Base-by-base conservation (phyloP, 345 rosid species). In the Syzygium grande region DNA sequence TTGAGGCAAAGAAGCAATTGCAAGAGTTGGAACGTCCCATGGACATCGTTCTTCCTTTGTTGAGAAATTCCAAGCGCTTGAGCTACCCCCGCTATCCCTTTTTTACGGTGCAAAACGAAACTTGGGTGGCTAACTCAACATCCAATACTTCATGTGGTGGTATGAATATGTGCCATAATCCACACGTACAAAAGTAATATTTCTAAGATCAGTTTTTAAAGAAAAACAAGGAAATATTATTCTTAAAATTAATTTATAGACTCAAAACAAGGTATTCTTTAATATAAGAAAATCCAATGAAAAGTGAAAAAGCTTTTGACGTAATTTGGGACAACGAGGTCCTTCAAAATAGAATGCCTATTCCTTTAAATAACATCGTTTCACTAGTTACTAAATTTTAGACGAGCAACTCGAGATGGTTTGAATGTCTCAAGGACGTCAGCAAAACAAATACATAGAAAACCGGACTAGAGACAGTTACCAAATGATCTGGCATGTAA, bases 401-500 rank as follows among this genome's bases (percentile, higher is more conserved):
- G 27, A 25, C 15, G 30, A 27, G 65, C 30, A 59, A 59, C 65
- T 59, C 11, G 65, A 59, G 65, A 59, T 59, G 2, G 0, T 59
- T 0, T 5, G 65, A 59, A 59, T 0, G 15, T 11, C 7, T 27
- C 15, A 25, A 59, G 3, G 16, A 59, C 16, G 5, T 1, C 5
- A 59, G 27, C 30, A 59, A 59, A 59, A 59, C 6, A 25, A 27
- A 27, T 27, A 59, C 65, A 59, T 29, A 59, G 65, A 11, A 59
- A 5, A 27, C 15, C 5, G 0, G 1, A 59, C 65, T 59, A 5
- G 65, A 59, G 15, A 59, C 7, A 27, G 7, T 59, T 59, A 59
- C 3, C 65, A 59, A 27, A 11, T 59, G 29, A 59, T 25, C 30
- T 59, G 29, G 30, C 30, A 0, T 27, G 65, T 59, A 7, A 59